phyloP scores from a whole-genome alignment of 2,329 filamentous ascomycete genomes.

The Penicillium concentricum region DNA sequence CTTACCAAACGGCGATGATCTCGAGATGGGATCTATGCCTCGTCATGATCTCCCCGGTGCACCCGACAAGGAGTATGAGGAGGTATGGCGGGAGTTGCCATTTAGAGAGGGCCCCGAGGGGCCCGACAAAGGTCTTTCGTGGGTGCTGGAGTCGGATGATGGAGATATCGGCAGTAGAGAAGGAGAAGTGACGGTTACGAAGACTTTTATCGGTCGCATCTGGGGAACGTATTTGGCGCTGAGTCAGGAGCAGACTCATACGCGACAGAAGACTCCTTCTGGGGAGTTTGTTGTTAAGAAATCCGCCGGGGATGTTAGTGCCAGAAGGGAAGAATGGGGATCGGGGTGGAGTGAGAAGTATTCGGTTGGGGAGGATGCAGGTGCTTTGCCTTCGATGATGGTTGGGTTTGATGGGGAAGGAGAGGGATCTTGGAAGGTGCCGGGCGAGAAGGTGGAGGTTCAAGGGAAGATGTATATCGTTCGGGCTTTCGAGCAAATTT shows the following conservation, averaged over 20 bases:
- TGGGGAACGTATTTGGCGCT: slow-evolving; percentile 34
- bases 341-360: slow-evolving; percentile 19
- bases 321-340: slow-evolving; percentile 29
- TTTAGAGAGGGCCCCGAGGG: slow-evolving; percentile 33
- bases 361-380: slow-evolving; percentile 15
- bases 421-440: slow-evolving; percentile 13
- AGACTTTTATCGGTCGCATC: slow-evolving; percentile 33
- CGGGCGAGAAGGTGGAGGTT: slow-evolving; percentile 21
- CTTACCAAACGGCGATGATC: slow-evolving; percentile 42
- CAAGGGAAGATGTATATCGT: slow-evolving; percentile 23
- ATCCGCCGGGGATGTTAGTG: slow-evolving; percentile 28
- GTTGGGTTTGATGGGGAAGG: slow-evolving; percentile 14
- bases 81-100: slow-evolving; percentile 59
- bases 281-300: slow-evolving; percentile 18
- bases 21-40: slow-evolving; percentile 43
- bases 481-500: slow-evolving; percentile 29
- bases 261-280: slow-evolving; percentile 3
- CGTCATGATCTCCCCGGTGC: slow-evolving; percentile 34
- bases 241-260: slow-evolving; percentile 25
- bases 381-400: slow-evolving; percentile 23
- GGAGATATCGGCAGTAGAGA: slow-evolving; percentile 9
- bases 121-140: slow-evolving; percentile 22
- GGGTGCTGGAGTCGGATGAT: slow-evolving; percentile 31
- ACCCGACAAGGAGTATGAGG: slow-evolving; percentile 57
- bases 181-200: slow-evolving; percentile 19